A percentile compares a stretch with the other conserved stretches of the same genome.
These are phyloP conservation scores for Wolfiporia cocos DNA, from an alignment of 1,284 basidiomycete genomes.

Conservation along the genomic window DNA sequence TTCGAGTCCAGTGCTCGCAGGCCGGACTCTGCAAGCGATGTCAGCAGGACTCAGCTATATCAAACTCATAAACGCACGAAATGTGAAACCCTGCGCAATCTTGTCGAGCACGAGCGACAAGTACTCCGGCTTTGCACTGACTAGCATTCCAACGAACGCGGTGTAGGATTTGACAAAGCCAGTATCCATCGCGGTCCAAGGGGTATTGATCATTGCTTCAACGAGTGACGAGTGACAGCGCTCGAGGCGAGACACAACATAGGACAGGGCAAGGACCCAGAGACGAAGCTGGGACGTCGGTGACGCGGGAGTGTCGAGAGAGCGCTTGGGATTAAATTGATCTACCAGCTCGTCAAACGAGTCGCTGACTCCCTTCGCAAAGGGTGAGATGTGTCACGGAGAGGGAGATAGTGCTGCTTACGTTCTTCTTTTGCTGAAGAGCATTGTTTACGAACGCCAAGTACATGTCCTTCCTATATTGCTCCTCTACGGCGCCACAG, in stretches of 20 bases:
- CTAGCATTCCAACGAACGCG: slow-evolving; percentile 86
- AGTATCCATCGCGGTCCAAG: slow-evolving; percentile 88
- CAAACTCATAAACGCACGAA: slow-evolving; percentile 57
- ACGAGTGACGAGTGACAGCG: slow-evolving; percentile 79
- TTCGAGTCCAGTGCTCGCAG: slow-evolving; percentile 52
- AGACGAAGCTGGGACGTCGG: slow-evolving; percentile 58
- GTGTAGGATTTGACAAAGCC: slow-evolving; percentile 82
- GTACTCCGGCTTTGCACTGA: slow-evolving; percentile 93
- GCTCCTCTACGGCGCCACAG: slow-evolving; percentile 42
- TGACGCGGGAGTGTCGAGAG: slow-evolving; percentile 26
- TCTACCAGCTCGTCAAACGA: slow-evolving; percentile 67
- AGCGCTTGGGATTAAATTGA: slow-evolving; percentile 57
- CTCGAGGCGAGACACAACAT: slow-evolving; percentile 79
- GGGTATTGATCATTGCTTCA: slow-evolving; percentile 82
- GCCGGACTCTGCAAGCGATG: slow-evolving; percentile 51
- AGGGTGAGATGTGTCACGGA: slow-evolving; percentile 22
- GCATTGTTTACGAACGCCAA: slow-evolving; percentile 81
- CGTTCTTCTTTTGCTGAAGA: slow-evolving; percentile 66
- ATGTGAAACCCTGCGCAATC: slow-evolving; percentile 81
- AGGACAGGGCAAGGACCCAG: slow-evolving; percentile 72
- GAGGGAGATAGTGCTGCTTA: slow-evolving; percentile 28
- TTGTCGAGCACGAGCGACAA: slow-evolving; percentile 78
- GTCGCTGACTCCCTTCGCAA: slow-evolving; percentile 61
- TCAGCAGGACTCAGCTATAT: background rate
- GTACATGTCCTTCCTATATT: slow-evolving; percentile 77